A percentile compares a stretch with the other conserved stretches of the same genome.
Conservation (phyloP, 1,284 basidiomycete species). For the Wolfiporia cocos region DNA sequence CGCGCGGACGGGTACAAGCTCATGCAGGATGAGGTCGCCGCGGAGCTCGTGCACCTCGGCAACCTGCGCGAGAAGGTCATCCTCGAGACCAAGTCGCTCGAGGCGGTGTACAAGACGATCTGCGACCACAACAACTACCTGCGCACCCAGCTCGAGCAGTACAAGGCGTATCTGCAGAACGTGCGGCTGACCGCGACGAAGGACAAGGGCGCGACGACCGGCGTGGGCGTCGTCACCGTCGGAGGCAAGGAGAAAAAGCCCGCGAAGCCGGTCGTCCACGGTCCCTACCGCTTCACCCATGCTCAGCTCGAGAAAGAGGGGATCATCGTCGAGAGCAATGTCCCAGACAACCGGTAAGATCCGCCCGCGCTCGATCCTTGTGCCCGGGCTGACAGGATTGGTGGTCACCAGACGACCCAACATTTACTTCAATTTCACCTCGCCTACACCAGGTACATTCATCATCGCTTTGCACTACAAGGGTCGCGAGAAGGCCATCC, state of each 20-base stretch:
- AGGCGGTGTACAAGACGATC: slow-evolving; percentile 98
- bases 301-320: slow-evolving; percentile 98
- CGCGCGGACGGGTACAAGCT: slow-evolving; percentile 80
- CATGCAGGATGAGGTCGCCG: slow-evolving; percentile 95
- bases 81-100: slow-evolving; percentile 87
- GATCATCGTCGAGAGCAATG: slow-evolving; percentile 98
- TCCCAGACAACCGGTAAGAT: slow-evolving; percentile 90
- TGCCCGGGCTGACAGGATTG: slow-evolving; percentile 1
- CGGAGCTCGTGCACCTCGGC: slow-evolving; percentile 93
- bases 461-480: slow-evolving; percentile 99
- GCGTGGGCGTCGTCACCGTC: slow-evolving; percentile 92
- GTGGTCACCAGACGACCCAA: slow-evolving; percentile 72
- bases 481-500: slow-evolving; percentile 97
- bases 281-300: slow-evolving; percentile 96
- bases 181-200: slow-evolving; percentile 87
- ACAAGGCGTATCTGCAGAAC: slow-evolving; percentile 99
- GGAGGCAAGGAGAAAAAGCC: slow-evolving; percentile 97
- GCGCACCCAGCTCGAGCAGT: slow-evolving; percentile 94
- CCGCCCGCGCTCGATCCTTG: slow-evolving; percentile 1
- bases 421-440: slow-evolving; percentile 98
- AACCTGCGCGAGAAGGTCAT: slow-evolving; percentile 96
- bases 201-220: slow-evolving; percentile 78
- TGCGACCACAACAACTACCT: slow-evolving; percentile 99
- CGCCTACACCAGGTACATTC: slow-evolving; percentile 96
- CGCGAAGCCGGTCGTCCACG: slow-evolving; percentile 78